Percentiles rank a stretch among this genome's conserved stretches.
These are phyloP conservation scores for Sarcomyxa edulis DNA, from an alignment of 768 basidiomycete species.

Conservation along the genomic window DNA sequence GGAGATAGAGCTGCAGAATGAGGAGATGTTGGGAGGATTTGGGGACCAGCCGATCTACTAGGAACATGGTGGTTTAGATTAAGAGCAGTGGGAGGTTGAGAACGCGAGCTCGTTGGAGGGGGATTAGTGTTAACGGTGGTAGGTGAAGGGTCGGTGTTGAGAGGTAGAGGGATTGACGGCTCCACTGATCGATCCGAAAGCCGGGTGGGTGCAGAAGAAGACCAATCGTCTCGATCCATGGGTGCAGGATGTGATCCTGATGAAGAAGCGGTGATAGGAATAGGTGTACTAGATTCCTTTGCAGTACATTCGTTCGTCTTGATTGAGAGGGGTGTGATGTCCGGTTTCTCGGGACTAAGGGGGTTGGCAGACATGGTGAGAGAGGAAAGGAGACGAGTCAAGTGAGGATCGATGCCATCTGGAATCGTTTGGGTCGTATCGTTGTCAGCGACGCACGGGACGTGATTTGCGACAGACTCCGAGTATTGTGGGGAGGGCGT, in stretches of 20 bases:
- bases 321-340: constrained; percentile 12
- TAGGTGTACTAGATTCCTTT: constrained; percentile 14
- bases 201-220: constrained; percentile 12
- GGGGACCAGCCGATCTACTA: background rate
- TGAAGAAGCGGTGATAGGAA: constrained; percentile 16
- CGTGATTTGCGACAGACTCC: constrained; percentile 29
- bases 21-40: constrained; percentile 5
- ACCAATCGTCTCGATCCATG: constrained; percentile 13
- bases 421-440: constrained; percentile 18
- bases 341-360: too few relatives aligned
- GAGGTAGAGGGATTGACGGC: too few relatives aligned
- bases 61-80: background rate
- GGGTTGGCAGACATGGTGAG: constrained; percentile 51
- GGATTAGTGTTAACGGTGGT: too few relatives aligned
- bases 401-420: constrained; percentile 57
- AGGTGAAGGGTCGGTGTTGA: too few relatives aligned
- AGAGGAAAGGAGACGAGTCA: constrained; percentile 61
- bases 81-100: background rate
- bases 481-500: constrained; percentile 60
- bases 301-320: constrained; percentile 7
- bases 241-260: constrained; percentile 9
- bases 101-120: background rate
- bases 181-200: constrained; percentile 2
- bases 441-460: constrained; percentile 28
- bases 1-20: background rate